Base-by-base conservation (phyloP, 106 monocot genomes). In the Allium fistulosum region DNA sequence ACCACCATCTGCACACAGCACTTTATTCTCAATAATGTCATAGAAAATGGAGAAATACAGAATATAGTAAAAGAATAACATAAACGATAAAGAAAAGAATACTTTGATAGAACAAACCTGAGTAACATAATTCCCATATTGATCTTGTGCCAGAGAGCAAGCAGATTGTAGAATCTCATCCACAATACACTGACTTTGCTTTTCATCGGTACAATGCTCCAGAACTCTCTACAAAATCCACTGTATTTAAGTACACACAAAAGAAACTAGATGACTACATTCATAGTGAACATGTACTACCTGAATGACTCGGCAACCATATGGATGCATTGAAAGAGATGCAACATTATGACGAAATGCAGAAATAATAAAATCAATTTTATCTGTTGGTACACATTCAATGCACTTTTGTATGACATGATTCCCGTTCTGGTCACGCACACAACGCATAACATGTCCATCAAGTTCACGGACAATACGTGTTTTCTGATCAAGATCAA, bases 371-470 rank as follows among this genome's bases (percentile, higher is more conserved):
- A 95, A 95, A 26, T 68, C 83, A 76, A 91, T 91, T 76, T 73
- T 84, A 55, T 87, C 86, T 11, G 88, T 83, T 47, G 96, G 86
- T 62, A 97, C 82, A 80, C 96, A 87, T 62, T 97, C 92, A 59
- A 97, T 97, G 79, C 96, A 97, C 75, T 97, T 97, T 71, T 97
- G 96, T 74, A 97, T 92, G 11, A 97, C 96, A 77, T 97, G 96
- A 63, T 97, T 97, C 22, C 96, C 96, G 79, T 97, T 97, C 68
- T 97, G 96, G 69, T 97, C 92, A 61, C 84, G 84, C 27, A 97
- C 92, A 71, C 96, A 97, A 55, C 80, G 84, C 89, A 97, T 82
- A 67, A 92, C 82, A 75, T 97, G 84, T 48, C 89, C 92, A 80
- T 97, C 89, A 65, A 97, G 88, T 63, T 97, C 96, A 69, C 17